Conservation (phyloP, 108 stramenopile species). For the Cyclotella cryptica region DNA sequence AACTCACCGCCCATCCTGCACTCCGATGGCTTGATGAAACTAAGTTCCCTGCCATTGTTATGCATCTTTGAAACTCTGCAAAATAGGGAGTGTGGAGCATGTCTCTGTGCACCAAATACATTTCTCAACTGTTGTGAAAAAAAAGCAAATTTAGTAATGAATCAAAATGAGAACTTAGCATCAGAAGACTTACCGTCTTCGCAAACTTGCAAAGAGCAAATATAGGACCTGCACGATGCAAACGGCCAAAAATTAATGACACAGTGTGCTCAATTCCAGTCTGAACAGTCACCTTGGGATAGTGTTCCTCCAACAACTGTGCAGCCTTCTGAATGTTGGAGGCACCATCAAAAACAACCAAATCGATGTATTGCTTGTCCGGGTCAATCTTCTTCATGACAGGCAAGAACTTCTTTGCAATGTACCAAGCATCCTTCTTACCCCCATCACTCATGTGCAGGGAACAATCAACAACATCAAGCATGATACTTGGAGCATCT, state of each 20-base stretch:
- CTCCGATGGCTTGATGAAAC: slow-evolving; percentile 6
- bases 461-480: slow-evolving; percentile 9
- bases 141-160: not conserved
- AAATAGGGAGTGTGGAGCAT: slow-evolving; percentile 11
- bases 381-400: slow-evolving; percentile 10
- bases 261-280: not conserved
- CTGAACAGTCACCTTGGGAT: not conserved
- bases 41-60: not conserved
- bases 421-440: slow-evolving; percentile 26
- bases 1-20: slow-evolving; percentile 12
- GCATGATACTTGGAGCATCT: not conserved
- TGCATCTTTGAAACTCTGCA: not conserved
- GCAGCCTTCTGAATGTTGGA: slow-evolving; percentile 8
- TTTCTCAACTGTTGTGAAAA: not conserved
- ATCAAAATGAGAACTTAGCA: not conserved
- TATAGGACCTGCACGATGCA: not conserved
- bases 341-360: slow-evolving; percentile 18
- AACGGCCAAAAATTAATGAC: not conserved
- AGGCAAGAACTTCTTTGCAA: not conserved
- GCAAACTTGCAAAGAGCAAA: not conserved
- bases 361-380: too few relatives aligned
- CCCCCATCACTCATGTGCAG: not conserved
- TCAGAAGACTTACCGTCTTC: not conserved
- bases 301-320: not conserved
- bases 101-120: not conserved